Evolutionary conservation across 2,329 filamentous ascomycete species (phyloP).

Genomic region (Aspergillus fumigatiaffinis): DNA sequence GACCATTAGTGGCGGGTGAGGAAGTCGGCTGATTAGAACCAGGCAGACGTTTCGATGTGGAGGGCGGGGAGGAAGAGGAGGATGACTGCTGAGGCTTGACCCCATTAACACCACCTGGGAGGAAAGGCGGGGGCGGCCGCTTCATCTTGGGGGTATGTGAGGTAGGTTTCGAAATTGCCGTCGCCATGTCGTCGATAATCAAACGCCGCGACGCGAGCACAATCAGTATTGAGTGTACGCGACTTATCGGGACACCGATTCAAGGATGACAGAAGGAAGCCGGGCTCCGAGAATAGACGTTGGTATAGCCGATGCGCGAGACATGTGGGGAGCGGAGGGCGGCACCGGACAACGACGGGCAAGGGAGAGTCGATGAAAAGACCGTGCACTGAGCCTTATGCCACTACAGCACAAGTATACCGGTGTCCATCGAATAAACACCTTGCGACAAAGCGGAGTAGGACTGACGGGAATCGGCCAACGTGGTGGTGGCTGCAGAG

Average conservation of each 20-base stretch:
- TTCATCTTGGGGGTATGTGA: slow-evolving; percentile 59
- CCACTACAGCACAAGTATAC: slow-evolving; percentile 18
- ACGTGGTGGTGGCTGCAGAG: slow-evolving; percentile 25
- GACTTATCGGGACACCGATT: slow-evolving; percentile 23
- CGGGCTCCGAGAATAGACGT: slow-evolving; percentile 32
- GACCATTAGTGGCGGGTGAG: slow-evolving; percentile 34
- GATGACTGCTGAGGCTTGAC: slow-evolving; percentile 51
- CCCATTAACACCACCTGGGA: slow-evolving; percentile 60
- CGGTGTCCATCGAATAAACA: slow-evolving; percentile 23
- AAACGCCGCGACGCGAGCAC: slow-evolving; percentile 15
- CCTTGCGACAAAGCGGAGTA: slow-evolving; percentile 19
- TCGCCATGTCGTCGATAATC: slow-evolving; percentile 37
- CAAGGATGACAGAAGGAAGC: slow-evolving; percentile 25
- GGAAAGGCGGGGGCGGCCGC: slow-evolving; percentile 61
- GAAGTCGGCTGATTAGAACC: slow-evolving; percentile 51
- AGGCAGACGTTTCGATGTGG: slow-evolving; percentile 54
- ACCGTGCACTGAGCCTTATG: slow-evolving; percentile 15
- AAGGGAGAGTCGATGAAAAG: slow-evolving; percentile 21
- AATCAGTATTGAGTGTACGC: slow-evolving; percentile 15
- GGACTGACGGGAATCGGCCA: slow-evolving; percentile 14
- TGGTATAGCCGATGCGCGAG: slow-evolving; percentile 41
- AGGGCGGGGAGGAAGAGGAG: slow-evolving; percentile 52
- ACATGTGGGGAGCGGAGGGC: slow-evolving; percentile 43
- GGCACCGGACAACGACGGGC: slow-evolving; percentile 27
- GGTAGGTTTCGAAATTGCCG: slow-evolving; percentile 41